Evolutionary conservation across 108 stramenopile species (phyloP), one percentile per base, ranked within the genome.

Genomic region (Skeletonema tropicum): DNA sequence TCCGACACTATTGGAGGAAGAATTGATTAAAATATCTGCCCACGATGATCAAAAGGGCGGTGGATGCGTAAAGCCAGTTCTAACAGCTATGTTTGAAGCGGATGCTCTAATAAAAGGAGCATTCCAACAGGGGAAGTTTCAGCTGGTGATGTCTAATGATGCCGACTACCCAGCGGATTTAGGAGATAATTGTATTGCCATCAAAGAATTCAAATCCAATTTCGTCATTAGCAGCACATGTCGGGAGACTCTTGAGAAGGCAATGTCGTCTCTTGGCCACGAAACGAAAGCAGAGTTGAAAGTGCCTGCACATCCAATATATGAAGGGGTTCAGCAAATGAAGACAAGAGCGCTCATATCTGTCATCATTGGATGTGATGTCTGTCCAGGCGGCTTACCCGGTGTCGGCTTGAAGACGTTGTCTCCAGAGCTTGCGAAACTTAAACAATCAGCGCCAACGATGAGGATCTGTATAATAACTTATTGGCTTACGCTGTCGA

Each of bases 21-120:
- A 46, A 49, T 31, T 72, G 8, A 38, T 35, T 3, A 32, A 60
- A 31, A 46, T 72, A 62, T 57, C 30, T 29, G 71, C 71, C 31
- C 60, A 72, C 46, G 61, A 72, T 62, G 45, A 31, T 19, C 60
- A 35, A 35, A 60, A 32, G 17, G 61, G 46, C 61, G 61, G 71
- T 9, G 71, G 71, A 25, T 63, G 36, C 3, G 60, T 72, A 61
- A 25, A 0, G 15, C 38, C 29, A 45, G 61, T 63, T 15, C 45
- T 39, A 8, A 72, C 30, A 13, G 71, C 71, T 0, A 60, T 45
- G 46, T 60, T 71, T 59, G 57, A 71, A 60, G 70, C 70, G 25
- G 70, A 71, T 25, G 60, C 21, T 19, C 36, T 71, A 12, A 71
- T 71, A 21, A 25, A 17, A 41, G 70, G 70, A 32, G 26, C 31